These are phyloP conservation scores for Pseudogymnoascus sp. DNA, from an alignment of 2,329 filamentous ascomycete genomes.

Conservation along the genomic window DNA sequence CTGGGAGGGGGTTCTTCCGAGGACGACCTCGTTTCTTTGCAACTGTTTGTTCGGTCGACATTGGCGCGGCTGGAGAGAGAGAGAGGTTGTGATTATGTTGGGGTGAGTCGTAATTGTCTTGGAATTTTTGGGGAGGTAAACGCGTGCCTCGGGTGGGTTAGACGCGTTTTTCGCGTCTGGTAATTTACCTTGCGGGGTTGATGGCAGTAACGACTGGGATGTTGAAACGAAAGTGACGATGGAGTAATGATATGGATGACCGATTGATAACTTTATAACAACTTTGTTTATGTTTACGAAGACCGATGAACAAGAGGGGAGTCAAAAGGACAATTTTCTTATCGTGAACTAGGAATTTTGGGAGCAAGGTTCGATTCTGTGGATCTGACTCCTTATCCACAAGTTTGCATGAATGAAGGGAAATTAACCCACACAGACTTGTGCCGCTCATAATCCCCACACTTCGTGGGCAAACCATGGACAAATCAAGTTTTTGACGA, in stretches of 20 bases:
- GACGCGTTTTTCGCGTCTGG: slow-evolving; percentile 1
- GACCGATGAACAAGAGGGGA: neutral
- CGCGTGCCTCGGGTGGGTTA: neutral
- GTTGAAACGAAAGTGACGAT: neutral
- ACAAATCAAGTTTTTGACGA: neutral
- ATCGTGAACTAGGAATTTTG: neutral
- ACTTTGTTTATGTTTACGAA: neutral
- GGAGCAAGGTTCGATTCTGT: neutral
- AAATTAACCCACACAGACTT: neutral
- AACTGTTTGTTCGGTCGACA: slow-evolving; percentile 2
- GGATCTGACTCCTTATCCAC: neutral
- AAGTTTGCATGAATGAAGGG: neutral
- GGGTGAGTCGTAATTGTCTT: neutral
- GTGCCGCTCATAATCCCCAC: neutral
- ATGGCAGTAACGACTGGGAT: neutral
- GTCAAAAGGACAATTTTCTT: neutral
- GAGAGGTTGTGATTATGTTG: neutral
- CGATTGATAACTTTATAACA: neutral
- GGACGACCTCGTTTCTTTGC: neutral
- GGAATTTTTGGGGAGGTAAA: neutral
- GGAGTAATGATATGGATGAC: neutral
- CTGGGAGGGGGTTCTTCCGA: neutral
- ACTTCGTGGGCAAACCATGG: neutral
- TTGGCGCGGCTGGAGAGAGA: neutral
- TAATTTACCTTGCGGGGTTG: slow-evolving; percentile 5